These are phyloP conservation scores for Speleostelium caveatum DNA, from an alignment of 78 protist genomes.

Conservation along the genomic window DNA sequence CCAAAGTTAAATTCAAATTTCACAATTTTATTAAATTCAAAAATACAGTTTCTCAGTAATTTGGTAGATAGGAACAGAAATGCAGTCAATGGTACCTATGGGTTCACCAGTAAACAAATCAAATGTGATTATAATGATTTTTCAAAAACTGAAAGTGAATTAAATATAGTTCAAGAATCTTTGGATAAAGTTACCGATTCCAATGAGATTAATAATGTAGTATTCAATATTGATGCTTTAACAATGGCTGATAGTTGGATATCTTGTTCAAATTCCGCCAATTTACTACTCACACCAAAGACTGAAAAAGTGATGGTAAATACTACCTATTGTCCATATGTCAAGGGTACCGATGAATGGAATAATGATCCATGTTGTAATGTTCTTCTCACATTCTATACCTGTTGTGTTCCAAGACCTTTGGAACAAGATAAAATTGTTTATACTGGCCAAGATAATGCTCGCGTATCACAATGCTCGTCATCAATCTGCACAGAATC, in stretches of 20 bases:
- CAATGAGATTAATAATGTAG: background rate
- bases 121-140: slow-evolving; percentile 32
- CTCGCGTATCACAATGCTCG: background rate
- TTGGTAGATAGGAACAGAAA: slow-evolving; percentile 28
- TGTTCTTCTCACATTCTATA: background rate
- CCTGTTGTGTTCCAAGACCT: slow-evolving; percentile 50
- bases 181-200: slow-evolving; percentile 5
- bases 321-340: slow-evolving; percentile 34
- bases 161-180: background rate
- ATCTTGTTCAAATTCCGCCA: slow-evolving; percentile 17
- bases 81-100: background rate
- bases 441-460: slow-evolving; percentile 3
- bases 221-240: slow-evolving; percentile 38
- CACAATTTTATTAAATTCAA: background rate
- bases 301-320: background rate
- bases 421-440: background rate
- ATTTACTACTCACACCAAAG: background rate
- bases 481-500: background rate
- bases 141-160: background rate
- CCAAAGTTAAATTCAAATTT: slow-evolving; percentile 7
- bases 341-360: background rate
- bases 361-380: slow-evolving; percentile 69
- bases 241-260: slow-evolving; percentile 46
- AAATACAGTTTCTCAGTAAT: slow-evolving; percentile 4
- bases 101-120: background rate